Conservation (phyloP, 2,329 filamentous ascomycete species). For the Cordyceps pruinosa region DNA sequence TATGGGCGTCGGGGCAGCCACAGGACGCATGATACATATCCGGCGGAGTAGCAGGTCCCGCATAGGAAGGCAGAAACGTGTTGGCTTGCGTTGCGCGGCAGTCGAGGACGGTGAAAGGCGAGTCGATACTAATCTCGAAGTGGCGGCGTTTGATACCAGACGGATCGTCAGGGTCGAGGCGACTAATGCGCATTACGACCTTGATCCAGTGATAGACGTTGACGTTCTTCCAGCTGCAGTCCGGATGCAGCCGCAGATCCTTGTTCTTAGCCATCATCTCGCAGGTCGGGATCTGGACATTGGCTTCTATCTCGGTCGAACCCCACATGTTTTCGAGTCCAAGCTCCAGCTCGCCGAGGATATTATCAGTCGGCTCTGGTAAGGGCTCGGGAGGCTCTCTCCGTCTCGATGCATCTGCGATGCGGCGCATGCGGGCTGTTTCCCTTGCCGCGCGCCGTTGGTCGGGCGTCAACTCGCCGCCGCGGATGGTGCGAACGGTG, state of each 20-base stretch:
- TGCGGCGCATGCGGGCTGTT: conserved; percentile 42
- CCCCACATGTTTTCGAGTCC: conserved; percentile 68
- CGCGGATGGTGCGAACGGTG: conserved; percentile 67
- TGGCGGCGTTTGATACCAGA: conserved; percentile 67
- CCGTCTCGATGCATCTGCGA: conserved; percentile 42
- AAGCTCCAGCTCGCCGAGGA: conserved; percentile 72
- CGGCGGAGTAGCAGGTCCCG: conserved; percentile 43
- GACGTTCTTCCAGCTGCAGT: conserved; percentile 89
- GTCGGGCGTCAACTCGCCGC: conserved; percentile 62
- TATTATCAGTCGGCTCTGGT: conserved; percentile 55
- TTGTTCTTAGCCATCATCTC: conserved; percentile 74
- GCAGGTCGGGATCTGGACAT: conserved; percentile 84
- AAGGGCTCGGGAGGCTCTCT: conserved; percentile 34
- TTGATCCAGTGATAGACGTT: conserved; percentile 97
- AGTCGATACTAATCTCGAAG: conserved; percentile 95
- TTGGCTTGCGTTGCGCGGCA: conserved; percentile 91
- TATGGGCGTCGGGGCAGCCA: conserved; percentile 49
- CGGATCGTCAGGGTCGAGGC: conserved; percentile 70
- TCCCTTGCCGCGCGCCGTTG: conserved; percentile 42
- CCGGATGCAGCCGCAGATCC: conserved; percentile 64
- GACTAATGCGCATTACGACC: conserved; percentile 89
- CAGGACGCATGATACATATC: conserved; percentile 39
- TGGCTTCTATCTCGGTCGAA: conserved; percentile 91
- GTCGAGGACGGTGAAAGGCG: conserved; percentile 86
- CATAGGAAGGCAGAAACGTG: conserved; percentile 75